Evolutionary conservation across 192 early-diverging fungal genomes (phyloP).

Genomic region (Linnemannia schmuckeri): DNA sequence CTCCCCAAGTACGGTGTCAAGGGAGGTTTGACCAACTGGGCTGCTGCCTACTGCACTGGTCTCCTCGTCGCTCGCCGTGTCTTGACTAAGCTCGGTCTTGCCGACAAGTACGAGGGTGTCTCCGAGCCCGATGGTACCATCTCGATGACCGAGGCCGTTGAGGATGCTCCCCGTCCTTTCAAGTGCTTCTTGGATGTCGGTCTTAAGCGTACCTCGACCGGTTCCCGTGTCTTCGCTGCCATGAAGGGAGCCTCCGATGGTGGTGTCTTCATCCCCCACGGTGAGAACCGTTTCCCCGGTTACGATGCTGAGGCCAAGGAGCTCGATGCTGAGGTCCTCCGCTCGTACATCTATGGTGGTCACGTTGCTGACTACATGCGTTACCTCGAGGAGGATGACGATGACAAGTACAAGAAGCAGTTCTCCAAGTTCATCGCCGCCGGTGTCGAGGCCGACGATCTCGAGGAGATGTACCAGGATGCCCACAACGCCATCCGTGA

Average conservation of each 20-base stretch:
- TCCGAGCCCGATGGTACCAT: constrained; percentile 90
- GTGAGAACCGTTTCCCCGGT: constrained; percentile 97
- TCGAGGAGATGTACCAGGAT: constrained; percentile 95
- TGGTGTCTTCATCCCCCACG: constrained; percentile 97
- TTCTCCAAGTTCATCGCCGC: constrained; percentile 94
- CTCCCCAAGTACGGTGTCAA: constrained; percentile 95
- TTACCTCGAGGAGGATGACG: constrained; percentile 98
- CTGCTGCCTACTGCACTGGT: constrained; percentile 98
- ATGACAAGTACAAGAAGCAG: constrained; percentile 96
- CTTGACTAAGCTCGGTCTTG: constrained; percentile 94
- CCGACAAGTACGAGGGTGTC: constrained; percentile 97
- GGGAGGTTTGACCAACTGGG: constrained; percentile 99
- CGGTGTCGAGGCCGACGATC: constrained; percentile 87
- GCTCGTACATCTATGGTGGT: constrained; percentile 97
- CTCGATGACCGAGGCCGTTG: constrained; percentile 88
- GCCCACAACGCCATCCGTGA: constrained; percentile 96
- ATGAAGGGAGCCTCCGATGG: constrained; percentile 99
- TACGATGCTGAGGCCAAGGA: constrained; percentile 89
- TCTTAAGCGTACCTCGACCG: constrained; percentile 97
- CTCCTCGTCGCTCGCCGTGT: constrained; percentile 96
- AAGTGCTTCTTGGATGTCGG: constrained; percentile 98
- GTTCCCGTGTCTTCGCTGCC: constrained; percentile 96
- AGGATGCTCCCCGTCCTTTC: constrained; percentile 97
- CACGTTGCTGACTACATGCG: constrained; percentile 99
- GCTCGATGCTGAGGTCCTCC: constrained; percentile 92